Evolutionary conservation across 2,329 filamentous ascomycete species (phyloP).

Genomic region (Cladosporium sp.): DNA sequence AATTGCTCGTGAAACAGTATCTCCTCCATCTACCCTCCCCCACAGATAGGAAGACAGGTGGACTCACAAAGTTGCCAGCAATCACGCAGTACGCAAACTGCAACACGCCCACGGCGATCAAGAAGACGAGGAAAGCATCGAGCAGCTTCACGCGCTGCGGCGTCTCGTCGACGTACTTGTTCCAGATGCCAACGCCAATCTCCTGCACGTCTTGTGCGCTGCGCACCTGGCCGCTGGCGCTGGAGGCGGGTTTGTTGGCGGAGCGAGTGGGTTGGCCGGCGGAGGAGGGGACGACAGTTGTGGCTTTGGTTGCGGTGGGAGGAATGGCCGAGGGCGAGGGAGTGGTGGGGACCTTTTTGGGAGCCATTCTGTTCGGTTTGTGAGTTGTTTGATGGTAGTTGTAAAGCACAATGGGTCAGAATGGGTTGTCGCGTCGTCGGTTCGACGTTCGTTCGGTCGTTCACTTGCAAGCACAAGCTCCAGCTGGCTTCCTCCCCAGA

Average conservation of each 20-base stretch:
- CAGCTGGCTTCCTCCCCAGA: slow-evolving; percentile 14
- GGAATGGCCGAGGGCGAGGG: slow-evolving; percentile 31
- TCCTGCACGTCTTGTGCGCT: slow-evolving; percentile 47
- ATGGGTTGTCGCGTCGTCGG: background rate
- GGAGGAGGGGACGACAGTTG: slow-evolving; percentile 23
- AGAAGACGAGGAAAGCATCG: slow-evolving; percentile 85
- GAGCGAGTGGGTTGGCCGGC: slow-evolving; percentile 29
- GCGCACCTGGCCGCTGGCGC: slow-evolving; percentile 18
- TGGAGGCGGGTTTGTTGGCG: slow-evolving; percentile 21
- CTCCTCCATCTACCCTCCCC: background rate
- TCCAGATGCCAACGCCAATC: slow-evolving; percentile 69
- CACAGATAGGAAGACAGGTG: background rate
- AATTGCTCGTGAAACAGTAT: background rate
- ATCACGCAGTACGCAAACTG: slow-evolving; percentile 93
- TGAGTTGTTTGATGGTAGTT: background rate
- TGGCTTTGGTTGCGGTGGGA: slow-evolving; percentile 27
- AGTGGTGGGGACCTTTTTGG: slow-evolving; percentile 27
- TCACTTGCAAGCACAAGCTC: slow-evolving; percentile 12
- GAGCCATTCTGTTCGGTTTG: slow-evolving; percentile 28
- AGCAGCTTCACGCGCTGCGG: slow-evolving; percentile 89
- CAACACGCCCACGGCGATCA: slow-evolving; percentile 80
- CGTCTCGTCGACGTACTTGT: slow-evolving; percentile 77
- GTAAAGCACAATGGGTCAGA: background rate
- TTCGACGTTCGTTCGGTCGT: slow-evolving; percentile 1
- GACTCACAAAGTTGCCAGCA: slow-evolving; percentile 82